Conservation (phyloP, 495 filamentous ascomycete species). For the Hyaloscypha hepaticicola region DNA sequence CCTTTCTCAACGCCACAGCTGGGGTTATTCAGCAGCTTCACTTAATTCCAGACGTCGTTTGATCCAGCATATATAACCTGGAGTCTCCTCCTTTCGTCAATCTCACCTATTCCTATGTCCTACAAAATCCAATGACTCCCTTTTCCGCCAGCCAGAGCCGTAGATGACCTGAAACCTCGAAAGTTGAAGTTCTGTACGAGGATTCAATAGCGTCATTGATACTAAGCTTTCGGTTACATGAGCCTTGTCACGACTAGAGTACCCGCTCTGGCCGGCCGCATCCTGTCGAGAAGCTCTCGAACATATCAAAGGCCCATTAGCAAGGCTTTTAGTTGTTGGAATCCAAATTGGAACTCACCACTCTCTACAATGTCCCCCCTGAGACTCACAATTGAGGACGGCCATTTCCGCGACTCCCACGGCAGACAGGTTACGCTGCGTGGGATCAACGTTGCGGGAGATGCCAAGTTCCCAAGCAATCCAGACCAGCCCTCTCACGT, state of each 20-base stretch:
- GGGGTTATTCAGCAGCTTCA: slow-evolving; percentile 11
- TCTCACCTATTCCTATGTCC: background rate
- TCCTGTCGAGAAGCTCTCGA: background rate
- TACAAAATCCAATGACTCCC: background rate
- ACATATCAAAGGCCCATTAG: background rate
- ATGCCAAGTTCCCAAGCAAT: slow-evolving; percentile 65
- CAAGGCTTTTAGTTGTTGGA: background rate
- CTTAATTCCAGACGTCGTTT: background rate
- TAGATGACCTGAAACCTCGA: background rate
- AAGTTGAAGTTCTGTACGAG: slow-evolving; percentile 1
- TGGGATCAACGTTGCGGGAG: slow-evolving; percentile 65
- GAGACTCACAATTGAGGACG: slow-evolving; percentile 75
- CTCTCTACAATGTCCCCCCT: slow-evolving; percentile 43
- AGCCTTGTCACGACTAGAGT: background rate
- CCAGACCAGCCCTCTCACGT: slow-evolving; percentile 82
- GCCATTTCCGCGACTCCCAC: slow-evolving; percentile 65
- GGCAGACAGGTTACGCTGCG: slow-evolving; percentile 57
- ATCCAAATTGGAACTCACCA: background rate
- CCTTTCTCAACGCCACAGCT: background rate
- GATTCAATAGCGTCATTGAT: slow-evolving; percentile 12
- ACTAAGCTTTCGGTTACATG: background rate
- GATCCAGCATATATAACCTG: background rate
- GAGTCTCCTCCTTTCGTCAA: background rate
- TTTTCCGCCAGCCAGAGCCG: background rate
- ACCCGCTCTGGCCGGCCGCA: background rate